Evolutionary conservation across 768 basidiomycete genomes (phyloP), one percentile per base, ranked within the genome.

Genomic region (Postia placenta): DNA sequence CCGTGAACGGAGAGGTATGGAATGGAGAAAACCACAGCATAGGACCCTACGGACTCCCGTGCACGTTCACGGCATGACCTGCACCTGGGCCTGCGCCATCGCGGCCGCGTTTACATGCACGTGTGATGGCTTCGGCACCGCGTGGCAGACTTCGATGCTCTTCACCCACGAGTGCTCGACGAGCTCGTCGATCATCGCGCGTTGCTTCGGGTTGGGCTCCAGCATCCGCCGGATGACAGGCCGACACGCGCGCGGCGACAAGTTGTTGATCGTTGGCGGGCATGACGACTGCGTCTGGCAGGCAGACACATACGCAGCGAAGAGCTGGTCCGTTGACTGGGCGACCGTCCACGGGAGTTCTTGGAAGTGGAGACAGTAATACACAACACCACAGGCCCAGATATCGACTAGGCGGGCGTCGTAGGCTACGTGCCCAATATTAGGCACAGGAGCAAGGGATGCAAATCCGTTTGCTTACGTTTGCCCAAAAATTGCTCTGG

Each of bases 321-420:
- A 99, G 9, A 95, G 78, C 7, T 75, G 66, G 63, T 99, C 95
- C 7, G 81, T 71, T 15, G 73, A 69, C 63, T 97, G 94, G 27
- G 95, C 95, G 2, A 87, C 90, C 50, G 94, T 87, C 95, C 96
- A 99, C 2, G 95, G 95, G 45, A 99, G 80, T 66, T 99, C 95
- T 65, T 92, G 88, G 74, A 96, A 96, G 67, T 92, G 92, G 60
- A 98, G 78, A 73, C 95, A 99, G 73, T 99, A 99, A 70, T 95
- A 98, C 58, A 99, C 94, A 56, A 99, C 81, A 15, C 87, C 95
- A 52, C 87, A 87, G 0, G 95, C 94, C 95, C 95, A 99, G 50
- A 99, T 88, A 63, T 99, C 95, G 57, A 98, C 96, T 4, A 94
- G 76, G 20, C 95, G 86, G 4, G 95, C 95, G 60, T 98, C 95